Conservation (phyloP, 768 basidiomycete genomes). For the Collybia mongolica region DNA sequence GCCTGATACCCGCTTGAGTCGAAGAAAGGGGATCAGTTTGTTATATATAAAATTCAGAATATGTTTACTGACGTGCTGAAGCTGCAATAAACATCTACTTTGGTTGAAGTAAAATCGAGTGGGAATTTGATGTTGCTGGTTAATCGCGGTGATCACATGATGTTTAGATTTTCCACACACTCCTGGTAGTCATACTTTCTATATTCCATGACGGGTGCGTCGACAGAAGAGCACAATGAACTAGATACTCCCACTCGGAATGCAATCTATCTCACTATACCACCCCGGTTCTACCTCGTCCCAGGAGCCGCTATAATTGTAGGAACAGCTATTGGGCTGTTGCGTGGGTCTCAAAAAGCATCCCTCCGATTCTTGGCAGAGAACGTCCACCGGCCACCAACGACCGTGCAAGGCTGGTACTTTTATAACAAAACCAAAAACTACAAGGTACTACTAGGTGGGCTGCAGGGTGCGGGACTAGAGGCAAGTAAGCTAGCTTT, state of each 20-base stretch:
- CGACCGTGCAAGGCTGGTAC: conserved; percentile 89
- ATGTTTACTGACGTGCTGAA: too few species aligned
- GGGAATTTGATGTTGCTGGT: too few species aligned
- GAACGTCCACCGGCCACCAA: conserved; percentile 85
- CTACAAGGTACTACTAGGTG: conserved; percentile 77
- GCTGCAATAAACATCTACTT: too few species aligned
- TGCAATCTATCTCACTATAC: conserved; percentile 29
- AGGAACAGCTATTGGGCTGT: conserved; percentile 69
- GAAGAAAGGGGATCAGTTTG: too few species aligned
- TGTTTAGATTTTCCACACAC: too few species aligned
- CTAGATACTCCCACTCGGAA: conserved; percentile 9
- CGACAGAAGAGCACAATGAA: conserved; percentile 7
- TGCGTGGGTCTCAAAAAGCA: conserved; percentile 70
- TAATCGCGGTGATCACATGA: too few species aligned
- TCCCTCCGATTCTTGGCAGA: conserved; percentile 86
- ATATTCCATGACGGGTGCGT: conserved; percentile 8
- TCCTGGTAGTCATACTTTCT: too few species aligned
- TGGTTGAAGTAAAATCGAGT: too few species aligned
- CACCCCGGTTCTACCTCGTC: conserved; percentile 60
- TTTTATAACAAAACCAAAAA: conserved; percentile 97
- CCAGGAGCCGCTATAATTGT: conserved; percentile 58
- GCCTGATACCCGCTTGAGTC: too few species aligned
- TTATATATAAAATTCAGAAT: too few species aligned
- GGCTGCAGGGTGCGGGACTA: conserved; percentile 60
- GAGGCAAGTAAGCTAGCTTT: conserved; percentile 51